Percentiles rank a stretch among this genome's conserved stretches.
Evolutionary conservation across 2,329 filamentous ascomycete species (phyloP).

Genomic region (Paramyrothecium sp.): DNA sequence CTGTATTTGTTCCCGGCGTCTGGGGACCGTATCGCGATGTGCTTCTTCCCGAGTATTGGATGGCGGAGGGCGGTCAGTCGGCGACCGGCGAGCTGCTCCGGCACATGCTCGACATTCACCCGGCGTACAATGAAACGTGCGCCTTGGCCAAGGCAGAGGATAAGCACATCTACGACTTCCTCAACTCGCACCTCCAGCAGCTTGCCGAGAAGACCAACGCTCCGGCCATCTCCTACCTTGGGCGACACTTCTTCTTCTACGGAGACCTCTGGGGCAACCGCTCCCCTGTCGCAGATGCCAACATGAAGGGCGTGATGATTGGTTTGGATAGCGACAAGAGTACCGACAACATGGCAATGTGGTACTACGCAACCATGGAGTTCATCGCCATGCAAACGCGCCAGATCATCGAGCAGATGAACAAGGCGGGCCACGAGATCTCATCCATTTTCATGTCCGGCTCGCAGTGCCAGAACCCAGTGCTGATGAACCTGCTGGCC

Average conservation of each 20-base stretch:
- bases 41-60: constrained; percentile 88
- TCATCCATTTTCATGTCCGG: constrained; percentile 98
- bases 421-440: constrained; percentile 82
- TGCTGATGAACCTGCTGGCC: constrained; percentile 88
- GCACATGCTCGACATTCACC: constrained; percentile 93
- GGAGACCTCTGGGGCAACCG: constrained; percentile 97
- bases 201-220: constrained; percentile 68
- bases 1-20: constrained; percentile 91
- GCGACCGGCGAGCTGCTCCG: constrained; percentile 93
- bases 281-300: constrained; percentile 86
- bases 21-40: constrained; percentile 98
- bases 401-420: constrained; percentile 95
- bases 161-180: constrained; percentile 90
- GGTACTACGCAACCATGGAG: constrained; percentile 96
- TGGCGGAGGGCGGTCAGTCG: constrained; percentile 95
- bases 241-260: constrained; percentile 97
- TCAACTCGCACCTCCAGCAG: constrained; percentile 82
- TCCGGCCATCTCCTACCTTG: constrained; percentile 80
- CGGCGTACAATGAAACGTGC: constrained; percentile 78
- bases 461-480: constrained; percentile 92
- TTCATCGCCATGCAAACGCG: constrained; percentile 97
- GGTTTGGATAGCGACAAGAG: constrained; percentile 85
- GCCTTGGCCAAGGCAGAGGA: constrained; percentile 79
- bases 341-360: constrained; percentile 80
- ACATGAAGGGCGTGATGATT: constrained; percentile 88